Percentiles rank a stretch among this genome's conserved stretches.
Conservation (phyloP, 805 yeast species). For the Schwanniomyces yamadae region DNA sequence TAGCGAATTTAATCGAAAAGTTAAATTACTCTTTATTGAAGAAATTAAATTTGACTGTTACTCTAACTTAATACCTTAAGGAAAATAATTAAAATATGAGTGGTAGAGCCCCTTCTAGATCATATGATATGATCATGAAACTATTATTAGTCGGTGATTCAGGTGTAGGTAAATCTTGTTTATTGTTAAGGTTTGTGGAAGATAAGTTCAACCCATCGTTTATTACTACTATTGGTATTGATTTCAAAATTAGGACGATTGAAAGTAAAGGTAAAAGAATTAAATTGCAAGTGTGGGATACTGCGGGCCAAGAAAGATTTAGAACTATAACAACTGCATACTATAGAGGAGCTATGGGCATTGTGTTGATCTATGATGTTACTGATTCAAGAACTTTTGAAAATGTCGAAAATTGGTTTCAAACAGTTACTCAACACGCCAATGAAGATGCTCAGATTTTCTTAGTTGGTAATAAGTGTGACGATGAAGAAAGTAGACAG, state of each 20-base stretch:
- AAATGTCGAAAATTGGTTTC: conserved; percentile 91
- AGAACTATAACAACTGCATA: conserved; percentile 93
- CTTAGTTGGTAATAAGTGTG: conserved; percentile 94
- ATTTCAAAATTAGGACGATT: conserved; percentile 94
- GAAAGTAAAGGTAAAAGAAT: conserved; percentile 90
- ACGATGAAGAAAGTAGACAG: conserved; percentile 82
- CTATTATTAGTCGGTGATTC: conserved; percentile 92
- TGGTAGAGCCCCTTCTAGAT: conserved; percentile 63
- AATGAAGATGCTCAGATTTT: conserved; percentile 93
- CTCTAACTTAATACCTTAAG: too few relatives aligned
- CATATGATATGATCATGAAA: conserved; percentile 89
- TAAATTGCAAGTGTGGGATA: conserved; percentile 95
- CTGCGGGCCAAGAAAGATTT: conserved; percentile 97
- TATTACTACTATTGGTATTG: conserved; percentile 97
- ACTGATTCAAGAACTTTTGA: conserved; percentile 89
- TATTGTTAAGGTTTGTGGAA: conserved; percentile 87
- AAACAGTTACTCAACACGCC: conserved; percentile 95
- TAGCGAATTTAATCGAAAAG: too few relatives aligned
- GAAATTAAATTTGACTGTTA: too few relatives aligned
- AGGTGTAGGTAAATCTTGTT: conserved; percentile 85
- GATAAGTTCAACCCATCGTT: conserved; percentile 96
- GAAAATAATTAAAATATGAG: too few relatives aligned
- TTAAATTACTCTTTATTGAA: too few relatives aligned
- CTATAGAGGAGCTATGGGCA: conserved; percentile 88
- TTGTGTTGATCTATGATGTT: conserved; percentile 79